Conservation (phyloP, 1,139 yeast species). For the Saccharomycopsis crataegensis region DNA sequence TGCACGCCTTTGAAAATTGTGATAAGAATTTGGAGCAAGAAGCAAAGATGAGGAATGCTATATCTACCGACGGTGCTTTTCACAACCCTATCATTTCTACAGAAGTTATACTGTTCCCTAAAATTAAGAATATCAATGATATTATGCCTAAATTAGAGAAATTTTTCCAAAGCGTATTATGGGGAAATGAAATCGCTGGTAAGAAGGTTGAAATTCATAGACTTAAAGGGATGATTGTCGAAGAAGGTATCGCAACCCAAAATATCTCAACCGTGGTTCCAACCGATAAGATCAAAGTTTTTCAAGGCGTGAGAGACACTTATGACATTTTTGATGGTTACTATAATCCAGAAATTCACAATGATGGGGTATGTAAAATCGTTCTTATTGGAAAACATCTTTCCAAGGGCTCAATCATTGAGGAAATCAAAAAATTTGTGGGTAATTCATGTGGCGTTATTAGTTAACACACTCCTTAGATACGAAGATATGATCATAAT, state of each 20-base stretch:
- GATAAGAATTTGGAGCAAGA: constrained; percentile 8
- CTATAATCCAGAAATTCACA: constrained; percentile 34
- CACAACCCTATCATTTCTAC: constrained; percentile 62
- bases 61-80: constrained; percentile 24
- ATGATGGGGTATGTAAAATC: constrained; percentile 41
- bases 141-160: constrained; percentile 42
- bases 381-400: constrained; percentile 79
- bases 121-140: constrained; percentile 27
- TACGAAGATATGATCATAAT: neutral
- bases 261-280: constrained; percentile 11
- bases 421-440: constrained; percentile 20
- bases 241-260: constrained; percentile 20
- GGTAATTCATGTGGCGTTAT: neutral
- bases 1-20: constrained; percentile 65
- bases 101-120: constrained; percentile 46
- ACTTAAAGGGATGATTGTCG: constrained; percentile 65
- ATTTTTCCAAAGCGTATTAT: constrained; percentile 57
- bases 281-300: constrained; percentile 41
- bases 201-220: constrained; percentile 64
- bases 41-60: neutral
- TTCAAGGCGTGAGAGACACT: constrained; percentile 93
- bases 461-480: neutral
- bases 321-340: constrained; percentile 63
- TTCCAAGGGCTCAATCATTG: constrained; percentile 28
- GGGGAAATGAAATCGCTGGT: constrained; percentile 50